Base-by-base conservation (phyloP, 768 basidiomycete species). In the Porpolomopsis calyptriformis region DNA sequence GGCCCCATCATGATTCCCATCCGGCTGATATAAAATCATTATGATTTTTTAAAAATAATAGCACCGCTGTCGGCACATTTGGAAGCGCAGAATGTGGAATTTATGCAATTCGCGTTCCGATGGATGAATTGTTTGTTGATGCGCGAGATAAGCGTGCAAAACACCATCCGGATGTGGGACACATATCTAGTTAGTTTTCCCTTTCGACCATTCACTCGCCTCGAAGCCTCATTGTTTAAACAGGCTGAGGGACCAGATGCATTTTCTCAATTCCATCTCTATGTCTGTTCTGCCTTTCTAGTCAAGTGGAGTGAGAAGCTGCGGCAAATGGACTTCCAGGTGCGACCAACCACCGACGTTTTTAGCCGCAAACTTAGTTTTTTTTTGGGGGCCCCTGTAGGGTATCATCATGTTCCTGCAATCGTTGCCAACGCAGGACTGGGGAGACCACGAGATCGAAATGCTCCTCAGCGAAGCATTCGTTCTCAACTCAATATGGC, bases 71-170 rank as follows among this genome's bases (percentile, higher is more conserved):
- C 82, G 4, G 67, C 77, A 5, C 96, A 99, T 64, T 73, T 99
- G 43, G 82, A 84, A 51, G 67, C 80, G 9, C 85, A 99, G 64
- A 88, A 86, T 56, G 92, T 99, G 54, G 93, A 98, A 68, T 99
- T 96, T 59, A 96, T 99, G 83, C 96, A 99, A 60, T 99, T 99
- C 56, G 94, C 96, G 31, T 99, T 99, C 66, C 77, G 96, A 43
- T 99, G 96, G 96, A 97, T 99, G 92, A 98, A 99, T 58, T 97
- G 96, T 60, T 66, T 99, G 42, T 72, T 98, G 49, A 97, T 99
- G 94, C 76, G 96, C 47, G 96, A 98, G 68, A 87, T 99, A 53
- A 94, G 85, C 54, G 91, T 99, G 40, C 79, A 83, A 56, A 94
- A 97, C 61, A 98, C 94, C 14, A 88, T 97, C 41, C 77, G 96